Conservation (phyloP, 345 rosid genomes). For the Euphorbia peplus region DNA sequence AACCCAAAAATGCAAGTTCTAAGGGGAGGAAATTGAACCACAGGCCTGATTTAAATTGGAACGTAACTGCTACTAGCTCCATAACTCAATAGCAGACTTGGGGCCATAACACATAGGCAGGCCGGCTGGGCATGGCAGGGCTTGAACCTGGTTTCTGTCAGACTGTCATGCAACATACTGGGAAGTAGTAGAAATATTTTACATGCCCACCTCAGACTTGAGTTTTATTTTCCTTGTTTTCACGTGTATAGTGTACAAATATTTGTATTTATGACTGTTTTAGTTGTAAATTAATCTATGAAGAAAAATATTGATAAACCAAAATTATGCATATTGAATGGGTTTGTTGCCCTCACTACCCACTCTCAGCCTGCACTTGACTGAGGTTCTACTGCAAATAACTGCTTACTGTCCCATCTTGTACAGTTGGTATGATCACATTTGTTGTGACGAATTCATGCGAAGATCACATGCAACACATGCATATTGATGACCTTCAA, state of each 20-base stretch:
- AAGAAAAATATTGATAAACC: neutral
- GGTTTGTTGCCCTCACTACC: neutral
- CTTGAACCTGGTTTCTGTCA: neutral
- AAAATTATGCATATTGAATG: neutral
- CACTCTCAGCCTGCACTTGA: neutral
- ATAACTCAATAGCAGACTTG: too few species aligned
- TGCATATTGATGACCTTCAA: neutral
- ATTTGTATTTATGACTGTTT: neutral
- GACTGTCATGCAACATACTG: neutral
- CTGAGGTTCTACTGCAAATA: neutral
- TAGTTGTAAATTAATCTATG: neutral
- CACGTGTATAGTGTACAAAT: neutral
- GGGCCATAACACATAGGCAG: too few species aligned
- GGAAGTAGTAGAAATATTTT: neutral
- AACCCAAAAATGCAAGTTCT: too few species aligned
- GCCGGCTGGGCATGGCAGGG: neutral
- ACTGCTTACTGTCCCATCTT: neutral
- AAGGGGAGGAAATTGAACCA: too few species aligned
- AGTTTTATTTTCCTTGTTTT: too few species aligned
- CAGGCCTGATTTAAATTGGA: too few species aligned
- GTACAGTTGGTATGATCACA: slow-evolving; percentile 5
- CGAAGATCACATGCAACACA: neutral
- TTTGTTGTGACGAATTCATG: neutral
- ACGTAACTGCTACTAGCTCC: too few species aligned
- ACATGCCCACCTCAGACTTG: neutral